Conservation (phyloP, 2,329 filamentous ascomycete species). For the Orbilia javanica region DNA sequence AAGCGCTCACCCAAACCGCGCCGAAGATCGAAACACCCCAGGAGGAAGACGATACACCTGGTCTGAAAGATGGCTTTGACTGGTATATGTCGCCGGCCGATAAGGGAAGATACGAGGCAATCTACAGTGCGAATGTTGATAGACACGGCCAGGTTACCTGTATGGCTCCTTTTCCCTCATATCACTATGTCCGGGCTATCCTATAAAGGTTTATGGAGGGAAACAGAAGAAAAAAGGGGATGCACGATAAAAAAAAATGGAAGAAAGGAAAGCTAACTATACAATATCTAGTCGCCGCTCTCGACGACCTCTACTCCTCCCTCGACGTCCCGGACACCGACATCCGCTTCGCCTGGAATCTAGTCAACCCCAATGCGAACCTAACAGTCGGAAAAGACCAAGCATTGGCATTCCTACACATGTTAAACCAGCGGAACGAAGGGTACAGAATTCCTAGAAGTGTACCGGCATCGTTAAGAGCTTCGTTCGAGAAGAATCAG, state of each 20-base stretch:
- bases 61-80: constrained; percentile 95
- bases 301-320: constrained; percentile 84
- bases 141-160: constrained; percentile 85
- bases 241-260: not conserved
- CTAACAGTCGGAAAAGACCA: constrained; percentile 93
- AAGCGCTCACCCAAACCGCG: constrained; percentile 82
- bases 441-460: constrained; percentile 92
- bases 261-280: not conserved
- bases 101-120: constrained; percentile 95
- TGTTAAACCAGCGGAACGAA: constrained; percentile 94
- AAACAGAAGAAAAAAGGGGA: too few species aligned
- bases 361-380: constrained; percentile 90
- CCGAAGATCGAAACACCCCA: constrained; percentile 87
- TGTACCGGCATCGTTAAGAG: constrained; percentile 88
- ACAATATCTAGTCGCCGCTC: constrained; percentile 75
- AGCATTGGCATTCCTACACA: constrained; percentile 92
- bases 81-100: constrained; percentile 98
- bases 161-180: constrained; percentile 66
- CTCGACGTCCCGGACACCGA: constrained; percentile 74
- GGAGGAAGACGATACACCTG: constrained; percentile 78
- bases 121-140: constrained; percentile 92
- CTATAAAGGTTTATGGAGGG: too few species aligned
- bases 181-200: too few species aligned
- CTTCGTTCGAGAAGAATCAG: constrained; percentile 93
- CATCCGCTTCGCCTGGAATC: constrained; percentile 70